Base-by-base conservation (phyloP, 2,329 filamentous ascomycete species). In the Alternaria sp. region DNA sequence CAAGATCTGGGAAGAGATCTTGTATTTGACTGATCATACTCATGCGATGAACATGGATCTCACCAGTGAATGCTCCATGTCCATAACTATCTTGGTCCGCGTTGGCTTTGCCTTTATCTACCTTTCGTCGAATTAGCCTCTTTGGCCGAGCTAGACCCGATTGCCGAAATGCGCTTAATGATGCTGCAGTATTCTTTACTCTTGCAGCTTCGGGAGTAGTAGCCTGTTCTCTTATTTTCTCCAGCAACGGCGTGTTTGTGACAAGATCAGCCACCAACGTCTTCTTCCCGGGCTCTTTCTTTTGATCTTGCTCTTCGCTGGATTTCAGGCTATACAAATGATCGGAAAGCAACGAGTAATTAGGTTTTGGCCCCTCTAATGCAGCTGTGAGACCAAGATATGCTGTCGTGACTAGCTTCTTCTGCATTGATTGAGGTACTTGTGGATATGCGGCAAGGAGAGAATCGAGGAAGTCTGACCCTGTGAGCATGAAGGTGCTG, bases 11-110 rank as follows among this genome's bases (percentile, higher is more conserved):
- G 72, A 98, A 97, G 0, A 98, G 83, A 73, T 99, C 94, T 74
- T 97, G 93, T n/a, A 99, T 85, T 75, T 96, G 92, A 0, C 91
- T 91, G 52, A 98, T 88, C 49, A 94, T 87, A 69, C 91, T 94
- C 87, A 96, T 90, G 42, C 85, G 89, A 77, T 97, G 93, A 22
- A 94, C 81, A 71, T 95, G 92, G 34, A 94, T 81, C 43, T 84
- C 82, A 8, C 78, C 79, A 51, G 54, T 54, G 38, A 80, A 72
- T 9, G 72, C 67, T 3, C 72, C 71, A 55, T 81, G 75, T 1
- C 75, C 77, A 58, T 72, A 74, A 5, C 71, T 71, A 22, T 78
- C 69, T 11, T 67, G 79, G 9, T 58, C 76, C 9, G 73, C 78
- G 62, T 76, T 79, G 6, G 80, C 82, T 73, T 93, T 93, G 32